These are phyloP conservation scores for Arxiozyma slooffiae DNA, from an alignment of 1,139 yeast species.

Conservation along the genomic window DNA sequence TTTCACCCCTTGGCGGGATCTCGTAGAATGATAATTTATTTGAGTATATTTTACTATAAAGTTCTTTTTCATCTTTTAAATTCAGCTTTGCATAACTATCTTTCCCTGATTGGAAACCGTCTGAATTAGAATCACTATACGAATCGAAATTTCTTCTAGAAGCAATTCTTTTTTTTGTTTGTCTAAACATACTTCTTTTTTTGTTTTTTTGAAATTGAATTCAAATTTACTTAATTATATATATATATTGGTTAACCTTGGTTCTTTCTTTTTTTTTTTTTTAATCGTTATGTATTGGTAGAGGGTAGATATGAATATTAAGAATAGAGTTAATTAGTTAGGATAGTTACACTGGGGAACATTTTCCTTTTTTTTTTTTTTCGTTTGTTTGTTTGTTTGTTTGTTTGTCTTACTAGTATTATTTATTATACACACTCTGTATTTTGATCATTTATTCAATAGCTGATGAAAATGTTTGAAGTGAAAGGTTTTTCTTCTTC, in stretches of 20 bases:
- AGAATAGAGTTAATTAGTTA: too few species aligned
- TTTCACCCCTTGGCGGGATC: conserved; percentile 69
- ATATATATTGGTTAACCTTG: not conserved
- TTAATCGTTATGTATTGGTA: too few species aligned
- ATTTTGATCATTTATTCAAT: not conserved
- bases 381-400: too few species aligned
- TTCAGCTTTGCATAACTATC: conserved; percentile 12
- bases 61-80: conserved; percentile 18
- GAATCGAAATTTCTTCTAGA: conserved; percentile 61
- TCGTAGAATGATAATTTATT: conserved; percentile 44
- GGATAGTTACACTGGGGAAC: too few species aligned
- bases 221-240: too few species aligned
- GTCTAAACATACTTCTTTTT: conserved; percentile 70
- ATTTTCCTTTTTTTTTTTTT: too few species aligned
- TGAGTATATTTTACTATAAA: conserved; percentile 26
- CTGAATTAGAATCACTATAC: conserved; percentile 7
- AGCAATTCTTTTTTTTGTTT: conserved; percentile 62
- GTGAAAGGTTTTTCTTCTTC: not conserved
- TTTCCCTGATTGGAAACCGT: not conserved
- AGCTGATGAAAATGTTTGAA: too few species aligned
- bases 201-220: too few species aligned
- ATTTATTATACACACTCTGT: too few species aligned
- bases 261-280: too few species aligned
- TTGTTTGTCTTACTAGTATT: too few species aligned
- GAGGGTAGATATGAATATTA: not conserved